Base-by-base conservation (phyloP, 352 stramenopile species). In the Pythium guiyangense region DNA sequence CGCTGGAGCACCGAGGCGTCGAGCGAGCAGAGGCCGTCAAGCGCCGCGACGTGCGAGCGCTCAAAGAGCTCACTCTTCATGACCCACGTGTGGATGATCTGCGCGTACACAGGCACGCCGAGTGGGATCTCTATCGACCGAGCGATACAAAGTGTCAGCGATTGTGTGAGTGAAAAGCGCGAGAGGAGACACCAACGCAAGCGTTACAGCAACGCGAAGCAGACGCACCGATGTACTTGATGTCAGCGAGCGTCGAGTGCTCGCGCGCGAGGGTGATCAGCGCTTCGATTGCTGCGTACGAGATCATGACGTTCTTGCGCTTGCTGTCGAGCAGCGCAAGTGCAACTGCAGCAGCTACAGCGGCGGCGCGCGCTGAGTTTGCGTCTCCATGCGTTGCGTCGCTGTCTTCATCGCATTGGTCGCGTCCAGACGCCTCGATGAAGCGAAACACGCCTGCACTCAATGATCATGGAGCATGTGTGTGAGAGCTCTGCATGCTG, bases 71-170 rank as follows among this genome's bases (percentile, higher is more conserved):
- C 66, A 39, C 64, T 72, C 20, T 71, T 53, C 56, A 79, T 84
- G 53, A 88, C 81, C 79, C 79, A 90, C 51, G 67, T 74, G 64
- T 87, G 65, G 40, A 90, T 84, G 59, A 90, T 60, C 55, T 74
- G 74, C 11, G 67, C 69, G 17, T 63, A 68, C 15, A 67, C 59
- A 12, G 74, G 57, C 22, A 62, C 52, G 15, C 76, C 79, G 4
- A 84, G 45, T 22, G 64, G 52, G 10, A 85, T 54, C 31, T 85
- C 77, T 88, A 40, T 14, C 18, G 27, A 29, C n/a, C 31, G 4
- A 11, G 31, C 31, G 8, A 11, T 4, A 49, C 27, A 11, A 25
- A 22, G 4, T 6, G 34, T 10, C 26, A 45, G 15, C 10, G 6
- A 37, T 4, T 22, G n/a, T 9, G 44, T 49, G 20, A 49, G 44